phyloP scores from a whole-genome alignment of 2,329 filamentous ascomycete genomes.

The Phaeosphaeria sp. region DNA sequence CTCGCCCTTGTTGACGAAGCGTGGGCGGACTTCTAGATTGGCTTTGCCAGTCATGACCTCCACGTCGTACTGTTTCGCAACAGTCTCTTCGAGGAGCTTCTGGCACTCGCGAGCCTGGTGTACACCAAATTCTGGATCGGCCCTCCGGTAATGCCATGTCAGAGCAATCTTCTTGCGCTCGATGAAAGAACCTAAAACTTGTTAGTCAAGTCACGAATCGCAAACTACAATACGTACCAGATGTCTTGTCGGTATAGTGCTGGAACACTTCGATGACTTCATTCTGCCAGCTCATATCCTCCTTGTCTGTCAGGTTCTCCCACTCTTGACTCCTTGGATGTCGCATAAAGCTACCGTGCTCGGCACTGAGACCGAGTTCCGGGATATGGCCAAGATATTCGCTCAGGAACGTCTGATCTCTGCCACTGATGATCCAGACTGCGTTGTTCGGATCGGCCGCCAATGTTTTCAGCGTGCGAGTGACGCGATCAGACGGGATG shows the following conservation, averaged over 20 bases:
- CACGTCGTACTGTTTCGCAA: constrained; percentile 83
- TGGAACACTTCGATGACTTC: constrained; percentile 86
- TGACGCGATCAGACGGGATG: constrained; percentile 82
- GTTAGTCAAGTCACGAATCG: constrained; percentile 16
- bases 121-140: constrained; percentile 82
- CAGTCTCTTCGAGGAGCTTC: constrained; percentile 77
- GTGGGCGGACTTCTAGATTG: constrained; percentile 94
- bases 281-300: constrained; percentile 91
- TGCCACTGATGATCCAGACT: constrained; percentile 98
- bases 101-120: constrained; percentile 84
- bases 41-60: constrained; percentile 98
- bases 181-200: constrained; percentile 76
- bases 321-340: constrained; percentile 78
- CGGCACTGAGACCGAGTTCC: constrained; percentile 90
- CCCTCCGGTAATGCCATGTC: constrained; percentile 96
- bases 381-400: constrained; percentile 92
- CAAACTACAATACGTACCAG: constrained; percentile 62
- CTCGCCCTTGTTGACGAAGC: constrained; percentile 97
- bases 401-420: constrained; percentile 89
- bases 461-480: constrained; percentile 79
- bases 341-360: constrained; percentile 95
- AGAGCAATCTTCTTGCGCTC: constrained; percentile 93
- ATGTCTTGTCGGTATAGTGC: constrained; percentile 84
- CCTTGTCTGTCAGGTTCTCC: constrained; percentile 86
- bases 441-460: constrained; percentile 81